Percentiles rank a stretch among this genome's conserved stretches.
Evolutionary conservation across 805 yeast species (phyloP).

Genomic region (Pichia occidentalis): DNA sequence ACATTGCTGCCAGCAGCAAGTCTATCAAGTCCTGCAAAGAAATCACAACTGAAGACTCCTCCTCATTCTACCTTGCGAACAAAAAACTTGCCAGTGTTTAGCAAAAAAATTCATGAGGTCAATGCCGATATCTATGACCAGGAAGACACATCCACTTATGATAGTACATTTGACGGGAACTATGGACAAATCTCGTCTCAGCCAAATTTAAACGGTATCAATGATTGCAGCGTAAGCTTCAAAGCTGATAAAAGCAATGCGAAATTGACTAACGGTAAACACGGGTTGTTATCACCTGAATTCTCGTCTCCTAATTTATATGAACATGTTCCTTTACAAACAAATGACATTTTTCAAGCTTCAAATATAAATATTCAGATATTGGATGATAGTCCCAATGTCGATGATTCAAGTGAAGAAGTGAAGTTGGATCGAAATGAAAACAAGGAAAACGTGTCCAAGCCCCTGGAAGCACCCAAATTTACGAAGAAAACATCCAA

Average conservation of each 20-base stretch:
- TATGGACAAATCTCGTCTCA: too few relatives aligned
- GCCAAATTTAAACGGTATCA: too few relatives aligned
- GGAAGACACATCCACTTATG: too few relatives aligned
- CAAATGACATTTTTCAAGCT: background rate
- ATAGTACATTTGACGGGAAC: too few relatives aligned
- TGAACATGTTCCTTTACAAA: background rate
- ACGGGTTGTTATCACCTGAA: constrained; percentile 32
- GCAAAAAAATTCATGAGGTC: too few relatives aligned
- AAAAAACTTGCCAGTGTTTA: too few relatives aligned
- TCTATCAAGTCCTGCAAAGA: constrained; percentile 24
- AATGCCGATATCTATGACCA: too few relatives aligned
- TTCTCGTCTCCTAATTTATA: constrained; percentile 43
- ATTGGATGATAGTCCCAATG: constrained; percentile 12
- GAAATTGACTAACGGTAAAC: constrained; percentile 3
- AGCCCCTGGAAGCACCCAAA: constrained; percentile 11
- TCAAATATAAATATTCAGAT: constrained; percentile 4
- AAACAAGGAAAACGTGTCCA: background rate
- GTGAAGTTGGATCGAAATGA: too few relatives aligned
- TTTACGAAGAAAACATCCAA: constrained; percentile 12
- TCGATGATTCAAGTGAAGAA: constrained; percentile 8
- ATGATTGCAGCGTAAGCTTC: too few relatives aligned
- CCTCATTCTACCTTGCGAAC: constrained; percentile 25
- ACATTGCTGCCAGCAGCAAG: constrained; percentile 21
- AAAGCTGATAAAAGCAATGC: constrained; percentile 6
- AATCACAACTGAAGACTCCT: constrained; percentile 27